Evolutionary conservation across 2,329 filamentous ascomycete genomes (phyloP), one percentile per base, ranked within the genome.

Genomic region (Epichloe gansuensis): DNA sequence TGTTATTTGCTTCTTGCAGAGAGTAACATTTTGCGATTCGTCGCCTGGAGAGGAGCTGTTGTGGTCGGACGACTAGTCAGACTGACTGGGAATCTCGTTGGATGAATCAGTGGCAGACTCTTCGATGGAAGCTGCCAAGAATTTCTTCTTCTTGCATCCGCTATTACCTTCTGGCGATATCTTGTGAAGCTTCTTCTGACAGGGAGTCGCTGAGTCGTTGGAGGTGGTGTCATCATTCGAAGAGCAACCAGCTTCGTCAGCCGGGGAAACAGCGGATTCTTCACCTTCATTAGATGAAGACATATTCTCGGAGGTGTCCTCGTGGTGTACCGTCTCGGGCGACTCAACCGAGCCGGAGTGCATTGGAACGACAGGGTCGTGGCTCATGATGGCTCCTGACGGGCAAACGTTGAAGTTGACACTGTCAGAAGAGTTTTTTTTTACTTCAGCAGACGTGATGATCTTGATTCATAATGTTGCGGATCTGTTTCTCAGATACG

Each of bases 31-130:
- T 25, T 35, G 21, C 13, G 49, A 15, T 41, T 50, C n/a, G 17
- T 43, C 39, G n/a, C 23, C 39, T 17, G 34, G 35, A n/a, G 13
- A 38, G 43, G 25, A 38, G 50, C 27, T 11, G 8, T 47, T 21
- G 36, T 45, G 47, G 40, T 39, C 41, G 41, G 49, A 51, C 23
- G 40, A 51, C 41, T 44, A 43, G 42, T 51, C 49, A 6, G 49
- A 44, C 39, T 36, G 38, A 15, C 34, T 39, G 12, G 40, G 13
- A 6, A 15, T 31, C 23, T 45, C 41, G 35, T 39, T 17, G 13
- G 42, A 46, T 8, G 34, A 47, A 36, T 47, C 43, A 8, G 38
- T 4, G 36, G 47, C 31, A 31, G 43, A 15, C 13, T 36, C 48
- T 11, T n/a, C 40, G n/a, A 17, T 3, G 8, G 31, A 36, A 49